Evolutionary conservation across 805 yeast species (phyloP).

Genomic region (Suhomyces tanzawaensis): DNA sequence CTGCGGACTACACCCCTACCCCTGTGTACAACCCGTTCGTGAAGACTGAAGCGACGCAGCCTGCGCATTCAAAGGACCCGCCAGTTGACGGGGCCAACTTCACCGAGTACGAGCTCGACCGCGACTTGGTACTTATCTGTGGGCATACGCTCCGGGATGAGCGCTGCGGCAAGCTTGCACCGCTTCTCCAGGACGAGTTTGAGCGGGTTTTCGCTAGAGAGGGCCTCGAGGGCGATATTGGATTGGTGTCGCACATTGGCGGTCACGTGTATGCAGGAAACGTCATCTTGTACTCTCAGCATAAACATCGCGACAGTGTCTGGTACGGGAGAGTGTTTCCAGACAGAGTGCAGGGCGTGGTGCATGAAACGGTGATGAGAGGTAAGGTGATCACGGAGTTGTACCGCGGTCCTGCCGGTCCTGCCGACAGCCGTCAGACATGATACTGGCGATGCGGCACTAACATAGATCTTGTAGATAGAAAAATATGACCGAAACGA

Average conservation of each 20-base stretch:
- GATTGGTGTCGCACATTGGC: conserved; percentile 72
- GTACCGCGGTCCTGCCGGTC: conserved; percentile 50
- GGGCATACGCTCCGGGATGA: conserved; percentile 64
- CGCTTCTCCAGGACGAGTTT: conserved; percentile 53
- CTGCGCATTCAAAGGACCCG: neutral
- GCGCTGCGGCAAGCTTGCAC: conserved; percentile 69
- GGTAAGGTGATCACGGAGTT: conserved; percentile 54
- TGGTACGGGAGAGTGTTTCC: conserved; percentile 84
- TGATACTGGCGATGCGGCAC: too few species aligned
- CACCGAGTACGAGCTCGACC: conserved; percentile 11
- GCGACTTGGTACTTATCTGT: conserved; percentile 52
- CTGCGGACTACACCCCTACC: conserved; percentile 21
- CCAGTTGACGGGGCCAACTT: neutral
- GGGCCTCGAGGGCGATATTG: conserved; percentile 39
- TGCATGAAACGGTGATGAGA: conserved; percentile 49
- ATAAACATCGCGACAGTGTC: conserved; percentile 35
- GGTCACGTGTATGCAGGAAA: conserved; percentile 90
- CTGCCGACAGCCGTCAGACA: too few species aligned
- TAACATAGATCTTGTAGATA: too few species aligned
- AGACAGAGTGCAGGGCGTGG: conserved; percentile 61
- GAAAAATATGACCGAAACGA: too few species aligned
- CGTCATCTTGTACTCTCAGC: conserved; percentile 50
- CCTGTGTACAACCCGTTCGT: conserved; percentile 26
- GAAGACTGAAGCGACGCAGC: too few species aligned
- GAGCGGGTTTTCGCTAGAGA: conserved; percentile 35